Percentiles rank a stretch among this genome's conserved stretches.
These are phyloP conservation scores for Entomortierella beljakovae DNA, from an alignment of 192 early-diverging fungal species.

Conservation along the genomic window DNA sequence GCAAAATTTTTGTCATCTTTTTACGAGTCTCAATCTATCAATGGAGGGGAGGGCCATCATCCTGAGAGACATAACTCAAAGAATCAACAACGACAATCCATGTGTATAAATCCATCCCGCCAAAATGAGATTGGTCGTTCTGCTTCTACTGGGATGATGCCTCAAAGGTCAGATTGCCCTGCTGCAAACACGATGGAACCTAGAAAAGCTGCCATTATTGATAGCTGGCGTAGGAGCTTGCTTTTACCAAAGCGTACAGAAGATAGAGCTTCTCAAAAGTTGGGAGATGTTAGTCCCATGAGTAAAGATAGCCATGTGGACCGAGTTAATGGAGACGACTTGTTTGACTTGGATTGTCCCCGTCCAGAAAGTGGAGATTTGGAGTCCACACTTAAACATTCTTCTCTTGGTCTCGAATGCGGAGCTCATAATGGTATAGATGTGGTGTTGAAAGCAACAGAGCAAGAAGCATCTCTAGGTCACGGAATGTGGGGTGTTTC, in stretches of 20 bases:
- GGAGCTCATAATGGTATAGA: background rate
- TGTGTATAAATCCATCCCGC: background rate
- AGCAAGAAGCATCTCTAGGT: background rate
- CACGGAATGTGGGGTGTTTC: background rate
- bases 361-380: slow-evolving; percentile 6
- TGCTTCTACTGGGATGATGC: slow-evolving; percentile 12
- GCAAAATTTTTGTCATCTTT: background rate
- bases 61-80: background rate
- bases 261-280: background rate
- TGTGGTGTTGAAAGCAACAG: background rate
- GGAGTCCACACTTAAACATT: slow-evolving; percentile 15
- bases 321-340: background rate
- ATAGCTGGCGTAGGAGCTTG: slow-evolving; percentile 40
- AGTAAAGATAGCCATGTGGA: background rate
- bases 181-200: slow-evolving; percentile 36
- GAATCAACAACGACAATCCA: background rate
- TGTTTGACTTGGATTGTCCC: background rate
- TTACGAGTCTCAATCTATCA: background rate
- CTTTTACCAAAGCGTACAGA: slow-evolving; percentile 4
- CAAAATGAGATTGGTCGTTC: slow-evolving; percentile 6
- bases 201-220: slow-evolving; percentile 36
- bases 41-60: slow-evolving; percentile 2
- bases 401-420: slow-evolving; percentile 6
- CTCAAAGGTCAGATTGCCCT: slow-evolving; percentile 10
- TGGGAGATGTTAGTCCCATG: background rate